Evolutionary conservation across 768 basidiomycete genomes (phyloP), one percentile per base, ranked within the genome.

Genomic region (Amyloporia xantha): DNA sequence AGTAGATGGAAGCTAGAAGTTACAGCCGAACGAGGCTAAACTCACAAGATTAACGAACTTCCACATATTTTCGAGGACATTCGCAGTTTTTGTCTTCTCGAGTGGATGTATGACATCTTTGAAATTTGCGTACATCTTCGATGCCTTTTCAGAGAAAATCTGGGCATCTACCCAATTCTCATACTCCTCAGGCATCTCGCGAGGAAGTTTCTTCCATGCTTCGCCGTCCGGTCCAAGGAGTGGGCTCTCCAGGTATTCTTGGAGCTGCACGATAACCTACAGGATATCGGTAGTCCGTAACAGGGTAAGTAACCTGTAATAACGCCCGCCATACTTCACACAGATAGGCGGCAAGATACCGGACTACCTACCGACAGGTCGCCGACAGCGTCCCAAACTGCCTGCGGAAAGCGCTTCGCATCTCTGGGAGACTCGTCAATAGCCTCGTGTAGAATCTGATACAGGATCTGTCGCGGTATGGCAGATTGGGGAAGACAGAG

Each of bases 341-440:
- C 40, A 20, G 19, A 10, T 41, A 7, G 42, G 26, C 39, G 21
- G 39, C 6, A 33, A 19, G 9, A 9, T 39, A 10, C 17, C 21
- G 17, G 43, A 30, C 36, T 10, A 24, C 69, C 51, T 67, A 87
- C 89, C 36, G 86, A 82, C 50, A 92, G 71, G 65, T 91, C 86
- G 11, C 89, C 90, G 33, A 89, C 72, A 35, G 88, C 82, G 55
- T 92, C 82, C 81, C 85, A 91, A 45, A 92, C 70, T 2, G 74
- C 69, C 63, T 90, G 87, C 0, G 87, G 84, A 55, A 91, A 91
- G 10, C 82, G 80, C 59, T 78, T 84, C 4, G 79, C 78, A 49
- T 89, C 87, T 42, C 71, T 75, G 1, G 86, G 86, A 3, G 82
- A 75, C 64, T 90, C 89, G 10, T 82, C 77, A 11, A 85, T 70